Evolutionary conservation across 805 yeast genomes (phyloP).

Genomic region (Wickerhamiella cacticola): DNA sequence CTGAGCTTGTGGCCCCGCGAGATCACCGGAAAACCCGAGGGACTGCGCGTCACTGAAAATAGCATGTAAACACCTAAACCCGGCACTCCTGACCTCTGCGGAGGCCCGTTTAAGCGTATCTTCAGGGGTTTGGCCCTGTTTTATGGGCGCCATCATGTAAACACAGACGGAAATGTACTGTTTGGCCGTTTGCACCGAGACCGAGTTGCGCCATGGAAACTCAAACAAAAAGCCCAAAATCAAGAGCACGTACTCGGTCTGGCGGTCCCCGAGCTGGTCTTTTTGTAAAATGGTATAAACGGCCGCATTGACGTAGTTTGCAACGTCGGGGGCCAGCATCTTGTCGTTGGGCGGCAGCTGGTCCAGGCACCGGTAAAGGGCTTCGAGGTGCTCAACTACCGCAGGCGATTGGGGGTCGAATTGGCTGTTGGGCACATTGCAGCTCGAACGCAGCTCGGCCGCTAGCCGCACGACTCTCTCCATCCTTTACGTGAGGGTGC

Average conservation of each 20-base stretch:
- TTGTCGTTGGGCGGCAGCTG: background rate
- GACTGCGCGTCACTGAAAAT: conserved; percentile 18
- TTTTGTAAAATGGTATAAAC: conserved; percentile 42
- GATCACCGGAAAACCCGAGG: conserved; percentile 11
- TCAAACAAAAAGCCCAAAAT: conserved; percentile 35
- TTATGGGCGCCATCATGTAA: conserved; percentile 22
- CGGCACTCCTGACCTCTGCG: conserved; percentile 21
- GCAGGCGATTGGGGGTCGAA: conserved; percentile 18
- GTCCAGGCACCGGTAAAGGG: background rate
- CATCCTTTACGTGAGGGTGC: no score
- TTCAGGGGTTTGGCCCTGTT: conserved; percentile 13
- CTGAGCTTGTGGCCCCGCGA: conserved; percentile 19
- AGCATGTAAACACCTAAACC: conserved; percentile 21
- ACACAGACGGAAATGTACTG: conserved; percentile 22
- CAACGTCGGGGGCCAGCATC: conserved; percentile 25
- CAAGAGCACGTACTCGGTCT: conserved; percentile 36
- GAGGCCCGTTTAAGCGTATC: conserved; percentile 17
- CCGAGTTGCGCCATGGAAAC: conserved; percentile 15
- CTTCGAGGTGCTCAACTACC: conserved; percentile 20
- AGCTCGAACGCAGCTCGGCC: background rate
- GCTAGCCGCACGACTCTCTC: background rate
- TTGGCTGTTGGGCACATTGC: conserved; percentile 19
- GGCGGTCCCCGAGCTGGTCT: conserved; percentile 35
- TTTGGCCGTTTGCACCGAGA: conserved; percentile 20
- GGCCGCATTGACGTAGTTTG: conserved; percentile 55